Conservation (phyloP, 2,329 filamentous ascomycete genomes). For the Pyrenophora seminiperda region DNA sequence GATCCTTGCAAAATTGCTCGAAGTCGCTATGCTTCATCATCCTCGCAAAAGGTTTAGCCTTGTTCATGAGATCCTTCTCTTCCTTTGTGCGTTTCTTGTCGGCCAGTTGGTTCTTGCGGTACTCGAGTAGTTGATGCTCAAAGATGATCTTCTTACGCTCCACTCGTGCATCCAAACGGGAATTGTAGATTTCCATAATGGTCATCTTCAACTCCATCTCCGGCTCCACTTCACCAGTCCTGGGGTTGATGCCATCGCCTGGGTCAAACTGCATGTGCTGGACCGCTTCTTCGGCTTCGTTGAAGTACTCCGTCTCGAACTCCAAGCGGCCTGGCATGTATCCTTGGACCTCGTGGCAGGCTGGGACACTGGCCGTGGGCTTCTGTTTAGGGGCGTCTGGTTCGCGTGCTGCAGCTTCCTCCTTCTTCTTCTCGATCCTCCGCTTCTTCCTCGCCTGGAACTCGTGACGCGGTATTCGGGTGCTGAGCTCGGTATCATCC, state of each 20-base stretch:
- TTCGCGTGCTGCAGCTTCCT: constrained; percentile 81
- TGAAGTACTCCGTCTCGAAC: constrained; percentile 96
- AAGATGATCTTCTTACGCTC: constrained; percentile 97
- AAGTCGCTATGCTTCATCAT: constrained; percentile 97
- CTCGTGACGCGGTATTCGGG: constrained; percentile 83
- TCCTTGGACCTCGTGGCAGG: constrained; percentile 96
- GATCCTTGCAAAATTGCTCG: constrained; percentile 78
- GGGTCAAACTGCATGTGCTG: constrained; percentile 99
- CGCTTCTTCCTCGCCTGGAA: constrained; percentile 93
- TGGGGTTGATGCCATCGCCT: constrained; percentile 85
- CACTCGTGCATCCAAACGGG: constrained; percentile 83
- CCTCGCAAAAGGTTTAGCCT: constrained; percentile 91
- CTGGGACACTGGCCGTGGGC: constrained; percentile 90
- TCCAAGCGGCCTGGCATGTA: constrained; percentile 98
- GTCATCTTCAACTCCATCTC: constrained; percentile 98
- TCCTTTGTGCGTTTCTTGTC: constrained; percentile 98
- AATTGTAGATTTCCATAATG: constrained; percentile 98
- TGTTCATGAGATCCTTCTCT: constrained; percentile 87
- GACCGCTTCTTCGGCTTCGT: constrained; percentile 96
- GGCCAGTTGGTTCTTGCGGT: constrained; percentile 82
- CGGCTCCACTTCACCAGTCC: constrained; percentile 84
- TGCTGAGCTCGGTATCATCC: constrained; percentile 75
- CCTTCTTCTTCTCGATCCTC: constrained; percentile 88
- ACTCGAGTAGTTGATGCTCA: constrained; percentile 91
- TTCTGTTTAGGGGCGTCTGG: constrained; percentile 90